Conservation (phyloP, 352 stramenopile species). For the Phytophthora hibernalis region DNA sequence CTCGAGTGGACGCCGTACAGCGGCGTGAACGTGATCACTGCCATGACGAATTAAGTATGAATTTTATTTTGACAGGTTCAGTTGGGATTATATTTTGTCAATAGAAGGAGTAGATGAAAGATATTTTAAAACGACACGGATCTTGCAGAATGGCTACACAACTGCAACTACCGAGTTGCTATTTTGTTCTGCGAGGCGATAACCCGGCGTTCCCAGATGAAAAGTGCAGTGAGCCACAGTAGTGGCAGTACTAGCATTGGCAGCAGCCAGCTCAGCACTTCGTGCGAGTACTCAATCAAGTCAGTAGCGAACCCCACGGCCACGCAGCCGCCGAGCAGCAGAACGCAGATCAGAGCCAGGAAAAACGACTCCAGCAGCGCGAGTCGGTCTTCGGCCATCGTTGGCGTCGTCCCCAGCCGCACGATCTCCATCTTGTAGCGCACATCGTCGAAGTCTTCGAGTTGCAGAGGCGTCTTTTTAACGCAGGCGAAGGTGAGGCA, state of each 20-base stretch:
- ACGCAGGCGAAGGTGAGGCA: constrained; percentile 9
- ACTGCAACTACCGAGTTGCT: constrained; percentile 15
- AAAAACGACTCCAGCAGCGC: constrained; percentile 47
- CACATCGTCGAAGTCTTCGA: constrained; percentile 75
- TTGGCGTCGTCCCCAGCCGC: constrained; percentile 29
- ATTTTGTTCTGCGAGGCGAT: constrained; percentile 39
- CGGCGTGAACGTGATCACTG: constrained; percentile 92
- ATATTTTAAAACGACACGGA: background rate
- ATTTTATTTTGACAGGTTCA: background rate
- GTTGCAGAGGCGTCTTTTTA: constrained; percentile 36
- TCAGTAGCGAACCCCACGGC: constrained; percentile 47
- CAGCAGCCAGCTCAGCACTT: constrained; percentile 48
- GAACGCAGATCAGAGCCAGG: constrained; percentile 30
- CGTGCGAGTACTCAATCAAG: constrained; percentile 40
- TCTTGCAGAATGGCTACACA: background rate
- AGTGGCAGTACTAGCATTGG: constrained; percentile 60
- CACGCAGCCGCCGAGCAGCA: constrained; percentile 46
- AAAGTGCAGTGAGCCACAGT: constrained; percentile 50
- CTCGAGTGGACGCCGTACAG: constrained; percentile 88
- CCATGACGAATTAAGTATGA: constrained; percentile 52
- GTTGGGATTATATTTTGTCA: background rate
- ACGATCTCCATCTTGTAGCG: constrained; percentile 71
- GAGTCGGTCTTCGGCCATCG: constrained; percentile 14
- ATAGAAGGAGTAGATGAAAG: background rate
- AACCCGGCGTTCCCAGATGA: constrained; percentile 52